phyloP scores from a whole-genome alignment of 306 rosid genomes.

The Herpetospermum pedunculosum region DNA sequence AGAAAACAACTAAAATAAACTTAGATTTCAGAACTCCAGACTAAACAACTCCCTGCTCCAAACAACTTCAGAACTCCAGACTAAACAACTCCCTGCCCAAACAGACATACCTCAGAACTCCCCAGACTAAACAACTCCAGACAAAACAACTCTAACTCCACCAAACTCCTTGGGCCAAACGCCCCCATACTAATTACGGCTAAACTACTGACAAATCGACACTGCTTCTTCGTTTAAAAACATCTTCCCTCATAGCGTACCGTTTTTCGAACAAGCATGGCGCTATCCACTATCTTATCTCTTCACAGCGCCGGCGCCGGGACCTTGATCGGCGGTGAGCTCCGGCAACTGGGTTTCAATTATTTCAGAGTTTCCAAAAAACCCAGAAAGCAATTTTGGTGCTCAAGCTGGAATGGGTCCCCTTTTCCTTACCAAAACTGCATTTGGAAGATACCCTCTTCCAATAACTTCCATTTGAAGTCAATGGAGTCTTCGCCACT shows the following conservation, averaged over 20 bases:
- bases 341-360: slow-evolving; percentile 19
- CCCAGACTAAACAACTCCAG: too few species aligned
- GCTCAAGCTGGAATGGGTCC: slow-evolving; percentile 12
- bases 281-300: slow-evolving; percentile 34
- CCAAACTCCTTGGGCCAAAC: too few species aligned
- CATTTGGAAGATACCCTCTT: slow-evolving; percentile 18
- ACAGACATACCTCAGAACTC: too few species aligned
- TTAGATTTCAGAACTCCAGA: too few species aligned
- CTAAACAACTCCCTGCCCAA: too few species aligned
- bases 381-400: slow-evolving; percentile 18
- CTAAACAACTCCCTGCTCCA: too few species aligned
- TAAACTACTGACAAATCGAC: background rate
- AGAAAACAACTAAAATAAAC: too few species aligned
- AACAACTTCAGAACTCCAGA: too few species aligned
- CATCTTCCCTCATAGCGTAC: background rate
- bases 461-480: slow-evolving; percentile 14
- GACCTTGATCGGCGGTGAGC: slow-evolving; percentile 14
- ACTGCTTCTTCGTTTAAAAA: background rate
- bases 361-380: slow-evolving; percentile 13
- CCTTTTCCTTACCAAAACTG: slow-evolving; percentile 17
- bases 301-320: slow-evolving; percentile 15
- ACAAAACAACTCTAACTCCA: too few species aligned
- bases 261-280: slow-evolving; percentile 22
- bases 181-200: too few species aligned
- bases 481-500: slow-evolving; percentile 14